Base-by-base conservation (phyloP, 257 asterid genomes). In the Capsicum baccatum region DNA sequence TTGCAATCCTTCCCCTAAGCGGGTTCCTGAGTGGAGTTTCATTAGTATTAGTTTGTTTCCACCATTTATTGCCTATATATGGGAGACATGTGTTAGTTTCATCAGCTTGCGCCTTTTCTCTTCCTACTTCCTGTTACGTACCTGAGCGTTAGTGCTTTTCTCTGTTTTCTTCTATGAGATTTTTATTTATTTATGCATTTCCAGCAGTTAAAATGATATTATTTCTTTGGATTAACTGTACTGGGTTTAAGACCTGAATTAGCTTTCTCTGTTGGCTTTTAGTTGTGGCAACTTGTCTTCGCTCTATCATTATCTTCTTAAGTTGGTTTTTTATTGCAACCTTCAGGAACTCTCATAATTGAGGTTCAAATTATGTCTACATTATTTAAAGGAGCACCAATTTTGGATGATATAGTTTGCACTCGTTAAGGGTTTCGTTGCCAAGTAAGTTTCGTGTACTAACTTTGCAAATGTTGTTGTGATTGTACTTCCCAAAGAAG, bases 391-490 rank as follows among this genome's bases (percentile, higher is more conserved):
- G 93, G 99, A 96, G 83, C 86, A 89, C 48, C 92, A 89, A 83
- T 96, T 96, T 89, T 96, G 99, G 99, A 90, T 92, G 69, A 92
- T 94, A 91, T 96, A 96, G 82, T 96, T 96, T 83, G 56, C 86
- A 17, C 97, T 96, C 79, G 97, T 93, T 78, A 89, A 83, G 93
- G 89, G 90, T 86, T 92, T 87, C 76, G 91, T 96, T 79, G 84
- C 90, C 33, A 92, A 92, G 99, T 96, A 90, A 92, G 99, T 91
- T 87, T 83, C 71, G 17, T 59, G 47, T 55, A 33, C n/a, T 59
- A 21, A 56, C 44, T 86, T 83, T 52, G 79, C 47, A 26, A 82
- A 56, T 44, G 86, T 81, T 84, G 15, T 83, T 67, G 12, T 68
- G 85, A 68, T 68, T 79, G 44, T 48, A 67, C 81, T 83, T 19